Evolutionary conservation across 225 moss, liverwort and hornwort species (phyloP).

Genomic region (Anthoceros angustus): DNA sequence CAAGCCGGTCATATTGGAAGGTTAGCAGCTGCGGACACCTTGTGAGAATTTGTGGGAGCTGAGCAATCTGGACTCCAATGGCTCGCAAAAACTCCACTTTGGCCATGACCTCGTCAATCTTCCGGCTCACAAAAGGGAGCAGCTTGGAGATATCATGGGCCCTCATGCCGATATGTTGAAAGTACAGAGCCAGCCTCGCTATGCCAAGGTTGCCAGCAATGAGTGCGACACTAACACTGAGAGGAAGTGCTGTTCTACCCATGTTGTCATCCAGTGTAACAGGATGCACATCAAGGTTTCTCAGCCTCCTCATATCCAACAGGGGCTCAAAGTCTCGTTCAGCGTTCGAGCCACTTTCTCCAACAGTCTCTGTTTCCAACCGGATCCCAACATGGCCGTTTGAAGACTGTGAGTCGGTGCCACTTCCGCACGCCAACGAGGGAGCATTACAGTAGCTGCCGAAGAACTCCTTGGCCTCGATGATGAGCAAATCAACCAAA

Average conservation of each 20-base stretch:
- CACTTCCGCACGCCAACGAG: too few relatives aligned
- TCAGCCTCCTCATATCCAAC: too few relatives aligned
- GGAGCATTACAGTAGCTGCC: neutral
- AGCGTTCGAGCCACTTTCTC: too few relatives aligned
- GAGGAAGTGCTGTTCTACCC: neutral
- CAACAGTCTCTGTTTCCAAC: too few relatives aligned
- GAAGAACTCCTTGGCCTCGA: slow-evolving; percentile 17
- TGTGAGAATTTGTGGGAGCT: slow-evolving; percentile 31
- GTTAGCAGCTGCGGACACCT: slow-evolving; percentile 41
- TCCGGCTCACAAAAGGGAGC: slow-evolving; percentile 28
- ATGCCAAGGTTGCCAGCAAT: slow-evolving; percentile 32
- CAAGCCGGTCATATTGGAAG: slow-evolving; percentile 27
- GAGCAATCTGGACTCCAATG: slow-evolving; percentile 27
- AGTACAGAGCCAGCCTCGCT: slow-evolving; percentile 36
- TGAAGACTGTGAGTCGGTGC: too few relatives aligned
- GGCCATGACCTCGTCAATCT: slow-evolving; percentile 38
- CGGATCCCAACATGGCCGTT: too few relatives aligned
- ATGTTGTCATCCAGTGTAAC: too few relatives aligned
- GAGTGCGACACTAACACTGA: slow-evolving; percentile 27
- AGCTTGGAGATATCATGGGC: slow-evolving; percentile 34
- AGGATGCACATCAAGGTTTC: too few relatives aligned
- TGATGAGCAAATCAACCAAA: slow-evolving; percentile 33
- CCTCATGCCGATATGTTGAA: slow-evolving; percentile 45
- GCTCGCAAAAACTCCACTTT: slow-evolving; percentile 46
- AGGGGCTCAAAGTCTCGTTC: too few relatives aligned